Percentiles rank a stretch among this genome's conserved stretches.
Conservation (phyloP, 73 alveolate species). For the Paramecium bursaria region DNA sequence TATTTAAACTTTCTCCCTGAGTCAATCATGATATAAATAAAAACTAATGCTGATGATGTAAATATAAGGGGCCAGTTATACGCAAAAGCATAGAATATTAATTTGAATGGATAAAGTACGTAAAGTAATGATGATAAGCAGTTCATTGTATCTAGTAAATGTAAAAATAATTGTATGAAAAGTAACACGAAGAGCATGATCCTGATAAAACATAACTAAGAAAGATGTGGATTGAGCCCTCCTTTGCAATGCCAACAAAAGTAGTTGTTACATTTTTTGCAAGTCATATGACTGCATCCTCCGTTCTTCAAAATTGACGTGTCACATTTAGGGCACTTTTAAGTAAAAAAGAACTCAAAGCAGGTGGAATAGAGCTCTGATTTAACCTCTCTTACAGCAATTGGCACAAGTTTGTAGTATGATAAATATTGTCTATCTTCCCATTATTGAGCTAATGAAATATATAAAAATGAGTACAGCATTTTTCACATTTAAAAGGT, state of each 20-base stretch:
- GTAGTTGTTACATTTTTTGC: constrained; percentile 46
- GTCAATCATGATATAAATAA: too few relatives aligned
- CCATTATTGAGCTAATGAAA: neutral
- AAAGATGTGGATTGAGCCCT: neutral
- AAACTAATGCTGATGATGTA: too few relatives aligned
- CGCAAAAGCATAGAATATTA: too few relatives aligned
- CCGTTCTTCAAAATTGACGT: constrained; percentile 50
- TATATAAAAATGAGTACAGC: neutral
- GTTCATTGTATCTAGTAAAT: too few relatives aligned
- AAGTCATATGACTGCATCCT: constrained; percentile 69
- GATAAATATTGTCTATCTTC: too few relatives aligned
- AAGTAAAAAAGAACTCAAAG: neutral
- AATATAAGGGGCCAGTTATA: too few relatives aligned
- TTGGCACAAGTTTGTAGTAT: constrained; percentile 11
- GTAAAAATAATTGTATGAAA: too few relatives aligned
- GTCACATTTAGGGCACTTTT: constrained; percentile 64
- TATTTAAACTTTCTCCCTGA: too few relatives aligned
- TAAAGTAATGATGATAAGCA: too few relatives aligned
- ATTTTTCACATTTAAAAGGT: constrained; percentile 22
- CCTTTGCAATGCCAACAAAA: constrained; percentile 66
- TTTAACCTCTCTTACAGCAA: constrained; percentile 4
- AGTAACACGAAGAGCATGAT: too few relatives aligned
- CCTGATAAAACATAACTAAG: neutral
- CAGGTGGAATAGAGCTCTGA: constrained; percentile 19
- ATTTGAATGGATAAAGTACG: too few relatives aligned